A percentile compares a stretch with the other conserved stretches of the same genome.
phyloP scores from a whole-genome alignment of 78 protist species.

The Speleostelium caveatum region DNA sequence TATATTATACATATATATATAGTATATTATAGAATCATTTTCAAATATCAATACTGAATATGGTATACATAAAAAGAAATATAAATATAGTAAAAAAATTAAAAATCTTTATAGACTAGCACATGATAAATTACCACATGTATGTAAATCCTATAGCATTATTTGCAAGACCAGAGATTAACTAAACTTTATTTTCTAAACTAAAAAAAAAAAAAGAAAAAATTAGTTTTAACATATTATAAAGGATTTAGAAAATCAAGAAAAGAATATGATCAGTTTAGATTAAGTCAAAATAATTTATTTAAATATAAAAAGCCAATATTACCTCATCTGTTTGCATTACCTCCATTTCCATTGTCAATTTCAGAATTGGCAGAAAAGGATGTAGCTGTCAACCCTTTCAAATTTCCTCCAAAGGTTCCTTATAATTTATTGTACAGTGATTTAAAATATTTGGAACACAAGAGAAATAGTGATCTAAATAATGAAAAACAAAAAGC shows the following conservation, averaged over 20 bases:
- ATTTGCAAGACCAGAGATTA: neutral
- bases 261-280: neutral
- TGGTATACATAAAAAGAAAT: conserved; percentile 7
- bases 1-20: too few species aligned
- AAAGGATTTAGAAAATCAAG: neutral
- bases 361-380: neutral
- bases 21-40: conserved; percentile 3
- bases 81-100: conserved; percentile 9
- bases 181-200: too few species aligned
- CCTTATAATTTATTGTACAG: neutral
- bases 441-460: neutral
- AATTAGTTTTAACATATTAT: neutral
- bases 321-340: conserved; percentile 8
- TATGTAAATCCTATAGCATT: neutral
- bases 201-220: too few species aligned
- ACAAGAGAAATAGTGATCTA: neutral
- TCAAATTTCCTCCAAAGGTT: neutral
- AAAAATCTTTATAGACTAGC: conserved; percentile 16
- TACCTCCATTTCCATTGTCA: neutral
- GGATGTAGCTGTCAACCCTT: neutral
- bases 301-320: neutral
- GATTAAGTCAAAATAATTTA: neutral
- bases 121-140: neutral
- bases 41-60: conserved; percentile 7
- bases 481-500: neutral